Conservation (phyloP, 345 rosid species). For the Dovyalis caffra region DNA sequence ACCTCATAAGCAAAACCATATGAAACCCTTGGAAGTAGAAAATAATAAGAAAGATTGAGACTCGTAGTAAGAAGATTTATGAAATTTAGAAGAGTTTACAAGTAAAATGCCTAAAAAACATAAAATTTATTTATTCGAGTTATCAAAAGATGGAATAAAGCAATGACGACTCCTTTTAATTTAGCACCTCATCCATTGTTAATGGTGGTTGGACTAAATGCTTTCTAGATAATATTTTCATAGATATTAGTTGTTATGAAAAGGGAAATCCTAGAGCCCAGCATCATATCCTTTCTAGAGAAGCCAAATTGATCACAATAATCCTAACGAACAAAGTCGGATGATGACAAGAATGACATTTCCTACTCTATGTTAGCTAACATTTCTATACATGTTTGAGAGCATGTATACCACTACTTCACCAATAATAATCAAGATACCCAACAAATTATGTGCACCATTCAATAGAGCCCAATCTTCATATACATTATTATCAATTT, state of each 20-base stretch:
- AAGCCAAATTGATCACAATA: slow-evolving; percentile 74
- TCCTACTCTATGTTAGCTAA: slow-evolving; percentile 72
- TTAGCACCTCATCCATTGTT: slow-evolving; percentile 85
- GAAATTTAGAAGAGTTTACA: slow-evolving; percentile 82
- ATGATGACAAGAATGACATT: slow-evolving; percentile 73
- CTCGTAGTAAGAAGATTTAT: slow-evolving; percentile 79
- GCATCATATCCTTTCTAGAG: slow-evolving; percentile 79
- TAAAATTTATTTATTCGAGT: slow-evolving; percentile 72
- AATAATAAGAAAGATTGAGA: slow-evolving; percentile 71
- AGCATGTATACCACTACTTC: slow-evolving; percentile 84
- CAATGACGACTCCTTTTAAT: slow-evolving; percentile 89
- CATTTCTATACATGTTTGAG: slow-evolving; percentile 79
- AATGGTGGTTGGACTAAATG: too few species aligned
- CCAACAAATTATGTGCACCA: slow-evolving; percentile 83
- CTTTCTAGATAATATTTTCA: slow-evolving; percentile 84
- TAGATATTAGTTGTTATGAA: slow-evolving; percentile 87
- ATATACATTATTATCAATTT: slow-evolving; percentile 70
- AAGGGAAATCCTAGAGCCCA: slow-evolving; percentile 81
- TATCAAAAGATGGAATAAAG: slow-evolving; percentile 72
- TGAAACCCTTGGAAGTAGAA: slow-evolving; percentile 94
- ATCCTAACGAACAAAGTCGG: slow-evolving; percentile 79
- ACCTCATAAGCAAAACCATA: slow-evolving; percentile 80
- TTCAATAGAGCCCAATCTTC: slow-evolving; percentile 79
- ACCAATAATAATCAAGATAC: slow-evolving; percentile 68
- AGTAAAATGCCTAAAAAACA: slow-evolving; percentile 78